Conservation (phyloP, 2,329 filamentous ascomycete species). For the Sarocladium kiliense region DNA sequence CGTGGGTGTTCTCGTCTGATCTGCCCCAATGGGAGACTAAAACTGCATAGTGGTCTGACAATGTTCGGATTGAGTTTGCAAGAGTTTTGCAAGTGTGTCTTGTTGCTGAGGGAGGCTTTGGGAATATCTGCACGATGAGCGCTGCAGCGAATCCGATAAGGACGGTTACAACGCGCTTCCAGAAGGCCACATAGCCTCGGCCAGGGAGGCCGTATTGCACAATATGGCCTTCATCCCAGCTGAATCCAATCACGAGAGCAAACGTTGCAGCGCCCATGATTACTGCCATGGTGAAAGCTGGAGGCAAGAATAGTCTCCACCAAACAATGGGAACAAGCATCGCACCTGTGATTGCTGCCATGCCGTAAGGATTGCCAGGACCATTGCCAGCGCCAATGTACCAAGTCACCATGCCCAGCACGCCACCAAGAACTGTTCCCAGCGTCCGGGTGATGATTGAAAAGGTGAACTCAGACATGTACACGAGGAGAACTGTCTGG, state of each 20-base stretch:
- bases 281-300: constrained; percentile 21
- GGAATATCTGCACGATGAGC: constrained; percentile 40
- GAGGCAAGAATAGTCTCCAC: constrained; percentile 28
- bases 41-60: constrained; percentile 45
- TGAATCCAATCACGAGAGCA: constrained; percentile 39
- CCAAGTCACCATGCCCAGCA: constrained; percentile 42
- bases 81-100: constrained; percentile 38
- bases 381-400: constrained; percentile 46
- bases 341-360: constrained; percentile 39
- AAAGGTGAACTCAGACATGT: constrained; percentile 45
- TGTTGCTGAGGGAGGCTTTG: constrained; percentile 39
- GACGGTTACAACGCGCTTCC: constrained; percentile 38
- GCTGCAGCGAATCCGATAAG: constrained; percentile 38
- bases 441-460: constrained; percentile 34
- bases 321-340: constrained; percentile 29
- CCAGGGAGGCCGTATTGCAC: constrained; percentile 40
- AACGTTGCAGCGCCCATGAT: constrained; percentile 33
- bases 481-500: constrained; percentile 41
- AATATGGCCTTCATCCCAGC: constrained; percentile 38
- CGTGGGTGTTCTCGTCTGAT: constrained; percentile 17
- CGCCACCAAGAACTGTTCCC: constrained; percentile 41
- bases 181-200: constrained; percentile 41
- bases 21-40: constrained; percentile 39
- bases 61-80: constrained; percentile 33
- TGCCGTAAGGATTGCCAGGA: constrained; percentile 42